phyloP scores from a whole-genome alignment of 139 green algal species.

The Coccomyxa sp. region DNA sequence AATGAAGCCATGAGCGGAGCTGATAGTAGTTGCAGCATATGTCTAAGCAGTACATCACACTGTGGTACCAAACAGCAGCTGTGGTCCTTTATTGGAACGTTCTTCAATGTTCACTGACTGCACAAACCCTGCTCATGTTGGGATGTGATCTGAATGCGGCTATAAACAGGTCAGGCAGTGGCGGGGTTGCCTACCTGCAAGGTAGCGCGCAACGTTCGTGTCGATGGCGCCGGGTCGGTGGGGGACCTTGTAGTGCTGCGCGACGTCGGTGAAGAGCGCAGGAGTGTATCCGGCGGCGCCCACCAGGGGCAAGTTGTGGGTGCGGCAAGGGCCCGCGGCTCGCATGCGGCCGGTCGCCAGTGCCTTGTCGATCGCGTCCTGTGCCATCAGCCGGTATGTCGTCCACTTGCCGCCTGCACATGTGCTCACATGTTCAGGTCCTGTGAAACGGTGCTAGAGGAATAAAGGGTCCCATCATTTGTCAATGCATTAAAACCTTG shows the following conservation, averaged over 20 bases:
- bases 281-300: constrained; percentile 63
- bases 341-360: constrained; percentile 34
- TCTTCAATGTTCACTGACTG: not conserved
- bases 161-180: not conserved
- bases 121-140: not conserved
- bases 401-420: constrained; percentile 91
- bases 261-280: constrained; percentile 68
- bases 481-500: too few species aligned
- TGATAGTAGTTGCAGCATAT: too few species aligned
- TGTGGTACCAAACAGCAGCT: too few species aligned
- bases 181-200: constrained; percentile 32
- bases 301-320: constrained; percentile 59
- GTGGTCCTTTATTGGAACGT: not conserved
- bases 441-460: too few species aligned
- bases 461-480: too few species aligned
- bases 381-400: constrained; percentile 92
- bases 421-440: not conserved
- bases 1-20: too few species aligned
- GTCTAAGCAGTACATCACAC: too few species aligned
- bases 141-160: not conserved
- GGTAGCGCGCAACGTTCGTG: constrained; percentile 59
- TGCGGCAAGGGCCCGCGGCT: constrained; percentile 46
- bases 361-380: constrained; percentile 68
- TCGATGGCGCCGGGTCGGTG: constrained; percentile 71
- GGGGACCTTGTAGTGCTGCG: constrained; percentile 77